phyloP scores from a whole-genome alignment of 257 asterid genomes.

The Gentiana dahurica region DNA sequence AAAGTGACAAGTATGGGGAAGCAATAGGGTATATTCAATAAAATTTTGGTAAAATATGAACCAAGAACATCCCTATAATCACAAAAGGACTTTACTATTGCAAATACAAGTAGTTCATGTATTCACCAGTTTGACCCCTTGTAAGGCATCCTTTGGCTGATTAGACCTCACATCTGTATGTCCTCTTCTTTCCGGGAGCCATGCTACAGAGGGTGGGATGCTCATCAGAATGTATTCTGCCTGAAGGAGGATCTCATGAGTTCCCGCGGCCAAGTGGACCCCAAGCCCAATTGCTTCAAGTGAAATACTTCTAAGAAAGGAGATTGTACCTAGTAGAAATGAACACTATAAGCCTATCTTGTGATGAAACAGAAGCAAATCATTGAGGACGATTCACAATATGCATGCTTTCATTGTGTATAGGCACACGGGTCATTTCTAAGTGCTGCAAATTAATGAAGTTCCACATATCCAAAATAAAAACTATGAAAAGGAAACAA shows the following conservation, averaged over 20 bases:
- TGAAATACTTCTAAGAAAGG: constrained; percentile 87
- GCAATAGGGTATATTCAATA: no score
- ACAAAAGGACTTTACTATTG: no score
- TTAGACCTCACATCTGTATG: constrained; percentile 55
- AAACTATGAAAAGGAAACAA: not conserved
- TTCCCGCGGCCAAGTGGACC: constrained; percentile 92
- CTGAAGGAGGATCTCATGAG: constrained; percentile 87
- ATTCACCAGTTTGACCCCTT: constrained; percentile 90
- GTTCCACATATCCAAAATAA: not conserved
- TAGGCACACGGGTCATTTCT: not conserved
- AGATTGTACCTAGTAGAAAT: constrained; percentile 57
- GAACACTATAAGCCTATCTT: constrained; percentile 1
- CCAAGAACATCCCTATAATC: no score
- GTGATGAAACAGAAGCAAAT: not conserved
- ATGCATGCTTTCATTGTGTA: not conserved
- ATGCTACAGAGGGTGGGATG: constrained; percentile 74
- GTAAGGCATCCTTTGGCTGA: constrained; percentile 89
- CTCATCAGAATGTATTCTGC: constrained; percentile 78
- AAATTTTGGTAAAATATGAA: no score
- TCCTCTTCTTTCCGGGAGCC: constrained; percentile 51
- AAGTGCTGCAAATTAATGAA: not conserved
- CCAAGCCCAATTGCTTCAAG: constrained; percentile 96
- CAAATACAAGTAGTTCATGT: not conserved
- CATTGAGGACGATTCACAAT: not conserved
- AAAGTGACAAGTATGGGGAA: no score